Base-by-base conservation (phyloP, 768 basidiomycete genomes). In the Pulveroboletus sp. region DNA sequence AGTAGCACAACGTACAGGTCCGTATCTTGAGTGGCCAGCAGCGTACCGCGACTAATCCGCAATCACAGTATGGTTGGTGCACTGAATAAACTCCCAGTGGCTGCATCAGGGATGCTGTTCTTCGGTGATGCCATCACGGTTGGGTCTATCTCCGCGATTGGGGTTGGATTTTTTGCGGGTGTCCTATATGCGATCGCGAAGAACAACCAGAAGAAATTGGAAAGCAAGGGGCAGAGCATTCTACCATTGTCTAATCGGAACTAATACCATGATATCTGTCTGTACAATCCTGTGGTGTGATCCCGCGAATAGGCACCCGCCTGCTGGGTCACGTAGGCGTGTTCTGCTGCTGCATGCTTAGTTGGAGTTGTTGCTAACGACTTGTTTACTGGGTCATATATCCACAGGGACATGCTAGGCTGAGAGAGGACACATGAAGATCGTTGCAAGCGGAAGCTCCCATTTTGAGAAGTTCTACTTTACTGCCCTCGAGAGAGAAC, bases 1-100 rank as follows among this genome's bases (percentile, higher is more conserved):
- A 91, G 89, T 57, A 97, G 94, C 55, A 98, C 96, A 39, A 99
- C 96, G n/a, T 99, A 97, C 72, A 94, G 91, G 86, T 88, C 51
- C 43, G 77, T 58, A 21, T 38, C 21, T 46, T 12, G 38, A 15
- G 36, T 15, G 36, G 6, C 28, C 36, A 26, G 41, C 27, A 30
- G 33, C 17, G 39, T 44, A 27, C 26, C 17, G 37, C 31, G 32
- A 48, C 55, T 57, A 18, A 68, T 3, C 37, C 5, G 47, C 35
- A 36, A 10, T 42, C 40, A 47, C 56, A 92, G 88, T 58, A 98
- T 98, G 94, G 93, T 96, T 48, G 94, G 94, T 10, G 94, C 94
- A 0, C 70, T 98, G 59, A 98, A 98, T 73, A 98, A 98, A 73
- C 77, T 99, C 17, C 96, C 96, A 33, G 93, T 99, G 42, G 96